Conservation (phyloP, 2,329 filamentous ascomycete genomes). For the Botryosphaeria dothidea region DNA sequence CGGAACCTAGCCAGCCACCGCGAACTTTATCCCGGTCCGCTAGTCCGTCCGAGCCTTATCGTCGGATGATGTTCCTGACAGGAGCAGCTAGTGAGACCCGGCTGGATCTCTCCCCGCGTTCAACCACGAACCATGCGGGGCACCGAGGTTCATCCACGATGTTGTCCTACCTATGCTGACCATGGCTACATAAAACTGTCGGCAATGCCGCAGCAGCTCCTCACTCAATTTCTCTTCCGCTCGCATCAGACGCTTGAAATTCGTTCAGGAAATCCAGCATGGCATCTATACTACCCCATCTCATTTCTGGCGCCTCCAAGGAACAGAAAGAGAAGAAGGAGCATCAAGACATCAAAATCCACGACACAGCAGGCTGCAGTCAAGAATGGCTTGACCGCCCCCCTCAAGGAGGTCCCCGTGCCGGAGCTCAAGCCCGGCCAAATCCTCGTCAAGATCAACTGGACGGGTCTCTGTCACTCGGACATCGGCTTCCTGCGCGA, state of each 20-base stretch:
- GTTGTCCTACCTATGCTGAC: background rate
- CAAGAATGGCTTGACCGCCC: slow-evolving; percentile 34
- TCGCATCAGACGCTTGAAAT: too few species aligned
- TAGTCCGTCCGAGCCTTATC: background rate
- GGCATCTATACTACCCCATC: background rate
- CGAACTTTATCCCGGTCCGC: background rate
- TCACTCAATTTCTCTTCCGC: too few species aligned
- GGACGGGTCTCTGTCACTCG: slow-evolving; percentile 59
- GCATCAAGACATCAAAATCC: slow-evolving; percentile 26
- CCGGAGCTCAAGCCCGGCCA: slow-evolving; percentile 44
- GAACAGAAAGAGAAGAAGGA: background rate
- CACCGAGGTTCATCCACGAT: background rate
- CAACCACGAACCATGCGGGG: background rate
- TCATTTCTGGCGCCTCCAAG: background rate
- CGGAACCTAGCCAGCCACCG: background rate
- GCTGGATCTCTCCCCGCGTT: background rate
- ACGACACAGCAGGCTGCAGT: slow-evolving; percentile 38
- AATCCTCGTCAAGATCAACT: slow-evolving; percentile 58
- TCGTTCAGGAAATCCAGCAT: background rate
- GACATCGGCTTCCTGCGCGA: slow-evolving; percentile 60
- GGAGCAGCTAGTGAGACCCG: too few species aligned
- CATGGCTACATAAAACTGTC: background rate
- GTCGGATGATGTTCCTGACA: background rate
- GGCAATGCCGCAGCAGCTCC: background rate
- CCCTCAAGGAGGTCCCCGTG: slow-evolving; percentile 29